phyloP scores from a whole-genome alignment of 805 yeast genomes.

The Debaryomyces prosopidis region DNA sequence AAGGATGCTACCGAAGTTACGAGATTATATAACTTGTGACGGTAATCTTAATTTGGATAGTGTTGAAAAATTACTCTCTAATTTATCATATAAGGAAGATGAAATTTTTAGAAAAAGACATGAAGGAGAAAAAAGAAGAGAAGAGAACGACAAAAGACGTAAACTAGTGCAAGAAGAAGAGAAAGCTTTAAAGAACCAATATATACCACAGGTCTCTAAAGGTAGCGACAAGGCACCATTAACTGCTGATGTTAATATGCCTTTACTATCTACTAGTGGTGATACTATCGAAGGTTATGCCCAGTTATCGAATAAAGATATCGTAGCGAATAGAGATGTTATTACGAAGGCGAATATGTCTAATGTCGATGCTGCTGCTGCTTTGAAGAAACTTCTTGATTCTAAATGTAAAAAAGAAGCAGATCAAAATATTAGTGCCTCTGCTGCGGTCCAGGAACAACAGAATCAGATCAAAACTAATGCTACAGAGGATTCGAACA shows the following conservation, averaged over 20 bases:
- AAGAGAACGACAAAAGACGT: conserved; percentile 63
- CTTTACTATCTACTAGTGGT: conserved; percentile 75
- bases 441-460: conserved; percentile 42
- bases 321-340: conserved; percentile 61
- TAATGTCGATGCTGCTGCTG: conserved; percentile 67
- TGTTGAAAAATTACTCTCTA: conserved; percentile 68
- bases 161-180: conserved; percentile 49
- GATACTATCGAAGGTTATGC: conserved; percentile 65
- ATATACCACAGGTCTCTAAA: conserved; percentile 56
- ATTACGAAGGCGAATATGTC: conserved; percentile 72
- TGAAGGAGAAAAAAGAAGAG: conserved; percentile 67
- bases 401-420: conserved; percentile 24
- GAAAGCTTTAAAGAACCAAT: conserved; percentile 42
- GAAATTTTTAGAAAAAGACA: conserved; percentile 71
- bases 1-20: conserved; percentile 59
- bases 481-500: conserved; percentile 14
- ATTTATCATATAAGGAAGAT: conserved; percentile 72
- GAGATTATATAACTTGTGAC: conserved; percentile 84
- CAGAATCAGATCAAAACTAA: conserved; percentile 11
- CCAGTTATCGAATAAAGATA: conserved; percentile 66
- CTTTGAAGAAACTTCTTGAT: conserved; percentile 43
- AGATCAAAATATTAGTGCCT: conserved; percentile 38
- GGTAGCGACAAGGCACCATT: conserved; percentile 79
- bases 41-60: conserved; percentile 76
- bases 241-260: conserved; percentile 68